A percentile compares a stretch with the other conserved stretches of the same genome.
phyloP scores from a whole-genome alignment of 2,329 filamentous ascomycete genomes.

The Clonostachys sp. region DNA sequence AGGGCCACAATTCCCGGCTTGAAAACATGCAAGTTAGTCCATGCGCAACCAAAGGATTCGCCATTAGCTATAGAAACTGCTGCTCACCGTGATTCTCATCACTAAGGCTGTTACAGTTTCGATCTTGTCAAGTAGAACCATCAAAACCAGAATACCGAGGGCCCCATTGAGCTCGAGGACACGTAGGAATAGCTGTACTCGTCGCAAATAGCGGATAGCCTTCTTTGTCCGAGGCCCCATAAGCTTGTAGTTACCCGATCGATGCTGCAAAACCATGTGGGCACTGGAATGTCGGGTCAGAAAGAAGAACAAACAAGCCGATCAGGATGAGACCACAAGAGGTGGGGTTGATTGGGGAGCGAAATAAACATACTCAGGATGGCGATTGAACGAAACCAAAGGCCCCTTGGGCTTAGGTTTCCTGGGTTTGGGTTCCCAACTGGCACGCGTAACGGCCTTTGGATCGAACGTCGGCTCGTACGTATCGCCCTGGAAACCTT shows the following conservation, averaged over 20 bases:
- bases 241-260: conserved; percentile 54
- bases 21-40: not conserved
- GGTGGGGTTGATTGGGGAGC: not conserved
- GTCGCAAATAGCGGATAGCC: conserved; percentile 65
- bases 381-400: conserved; percentile 75
- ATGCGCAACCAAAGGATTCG: not conserved
- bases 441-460: conserved; percentile 78
- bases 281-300: conserved; percentile 28
- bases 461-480: conserved; percentile 65
- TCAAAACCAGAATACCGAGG: conserved; percentile 66
- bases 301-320: too few relatives aligned
- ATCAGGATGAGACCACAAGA: too few relatives aligned
- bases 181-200: conserved; percentile 65
- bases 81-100: conserved; percentile 68
- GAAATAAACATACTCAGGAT: conserved; percentile 67
- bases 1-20: conserved; percentile 73
- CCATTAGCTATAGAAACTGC: not conserved
- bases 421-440: conserved; percentile 58
- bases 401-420: conserved; percentile 69
- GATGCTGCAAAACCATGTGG: conserved; percentile 60
- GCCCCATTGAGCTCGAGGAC: conserved; percentile 64
- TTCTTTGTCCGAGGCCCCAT: conserved; percentile 68
- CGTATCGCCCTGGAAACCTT: too few relatives aligned
- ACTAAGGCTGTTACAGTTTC: conserved; percentile 67
- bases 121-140: conserved; percentile 71